phyloP scores from a whole-genome alignment of 352 stramenopile genomes.

The Globisporangium splendens region DNA sequence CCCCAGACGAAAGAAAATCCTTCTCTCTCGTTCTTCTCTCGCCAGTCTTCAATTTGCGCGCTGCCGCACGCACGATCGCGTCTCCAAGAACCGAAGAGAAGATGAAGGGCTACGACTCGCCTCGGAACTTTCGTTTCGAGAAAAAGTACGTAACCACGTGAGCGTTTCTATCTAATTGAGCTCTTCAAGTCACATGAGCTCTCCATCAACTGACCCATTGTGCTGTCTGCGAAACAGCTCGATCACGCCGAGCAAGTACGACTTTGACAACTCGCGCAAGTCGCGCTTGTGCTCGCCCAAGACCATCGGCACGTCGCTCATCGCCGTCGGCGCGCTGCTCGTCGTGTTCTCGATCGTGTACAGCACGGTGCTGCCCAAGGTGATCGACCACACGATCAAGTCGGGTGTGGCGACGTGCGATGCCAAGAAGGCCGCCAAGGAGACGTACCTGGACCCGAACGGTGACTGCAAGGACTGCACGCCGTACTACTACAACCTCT shows the following conservation, averaged over 20 bases:
- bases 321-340: constrained; percentile 26
- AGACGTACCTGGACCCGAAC: constrained; percentile 39
- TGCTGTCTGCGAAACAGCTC: too few species aligned
- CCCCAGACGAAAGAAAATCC: too few species aligned
- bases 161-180: too few species aligned
- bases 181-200: too few species aligned
- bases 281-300: constrained; percentile 19
- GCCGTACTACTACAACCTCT: constrained; percentile 45
- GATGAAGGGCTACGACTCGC: too few species aligned
- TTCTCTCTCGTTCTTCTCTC: too few species aligned
- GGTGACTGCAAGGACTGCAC: constrained; percentile 50
- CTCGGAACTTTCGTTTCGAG: too few species aligned
- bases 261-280: constrained; percentile 10
- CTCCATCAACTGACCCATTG: too few species aligned
- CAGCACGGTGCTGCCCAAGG: constrained; percentile 23
- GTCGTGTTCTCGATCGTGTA: constrained; percentile 33
- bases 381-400: constrained; percentile 36
- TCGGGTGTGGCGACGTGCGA: constrained; percentile 34
- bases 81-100: too few species aligned
- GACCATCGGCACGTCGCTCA: constrained; percentile 21
- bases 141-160: too few species aligned
- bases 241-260: constrained; percentile 24
- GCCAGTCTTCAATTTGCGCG: too few species aligned
- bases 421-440: constrained; percentile 24
- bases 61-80: too few species aligned